Percentiles rank a stretch among this genome's conserved stretches.
These are phyloP conservation scores for Neurospora sp. DNA, from an alignment of 495 filamentous ascomycete species.

Conservation along the genomic window DNA sequence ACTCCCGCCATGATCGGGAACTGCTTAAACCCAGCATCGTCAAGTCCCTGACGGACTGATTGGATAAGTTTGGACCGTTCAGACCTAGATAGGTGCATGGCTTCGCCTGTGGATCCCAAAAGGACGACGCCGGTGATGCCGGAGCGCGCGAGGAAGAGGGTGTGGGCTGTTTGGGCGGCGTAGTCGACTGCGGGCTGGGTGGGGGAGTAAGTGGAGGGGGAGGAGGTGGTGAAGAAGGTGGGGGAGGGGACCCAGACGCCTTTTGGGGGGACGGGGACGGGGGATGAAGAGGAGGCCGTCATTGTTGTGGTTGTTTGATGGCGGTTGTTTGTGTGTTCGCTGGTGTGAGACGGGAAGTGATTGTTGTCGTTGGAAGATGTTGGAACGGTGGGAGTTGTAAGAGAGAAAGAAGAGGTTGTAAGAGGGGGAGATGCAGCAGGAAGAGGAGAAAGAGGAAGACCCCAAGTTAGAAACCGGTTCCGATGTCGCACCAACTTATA, in stretches of 20 bases:
- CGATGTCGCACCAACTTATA: background rate
- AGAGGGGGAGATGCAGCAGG: background rate
- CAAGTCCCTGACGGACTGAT: conserved; percentile 41
- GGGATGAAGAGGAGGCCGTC: background rate
- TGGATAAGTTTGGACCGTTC: conserved; percentile 50
- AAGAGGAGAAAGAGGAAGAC: background rate
- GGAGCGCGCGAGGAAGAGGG: conserved; percentile 49
- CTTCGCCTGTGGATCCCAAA: conserved; percentile 60
- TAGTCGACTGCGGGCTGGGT: conserved; percentile 36
- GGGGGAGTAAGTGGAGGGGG: background rate
- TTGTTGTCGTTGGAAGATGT: background rate
- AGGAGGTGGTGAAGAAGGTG: conserved; percentile 29
- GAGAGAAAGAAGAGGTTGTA: background rate
- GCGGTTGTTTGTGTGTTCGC: background rate
- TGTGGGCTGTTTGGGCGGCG: conserved; percentile 46
- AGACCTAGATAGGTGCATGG: conserved; percentile 49
- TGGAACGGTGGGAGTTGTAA: background rate
- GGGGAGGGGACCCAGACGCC: conserved; percentile 37
- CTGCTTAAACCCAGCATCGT: too few relatives aligned
- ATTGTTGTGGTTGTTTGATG: background rate
- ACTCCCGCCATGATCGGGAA: conserved; percentile 67
- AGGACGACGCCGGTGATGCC: conserved; percentile 58
- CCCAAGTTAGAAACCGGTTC: background rate
- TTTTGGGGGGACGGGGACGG: conserved; percentile 19
- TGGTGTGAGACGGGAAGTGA: background rate